Base-by-base conservation (phyloP, 2,329 filamentous ascomycete species). In the Aspergillus tanneri region DNA sequence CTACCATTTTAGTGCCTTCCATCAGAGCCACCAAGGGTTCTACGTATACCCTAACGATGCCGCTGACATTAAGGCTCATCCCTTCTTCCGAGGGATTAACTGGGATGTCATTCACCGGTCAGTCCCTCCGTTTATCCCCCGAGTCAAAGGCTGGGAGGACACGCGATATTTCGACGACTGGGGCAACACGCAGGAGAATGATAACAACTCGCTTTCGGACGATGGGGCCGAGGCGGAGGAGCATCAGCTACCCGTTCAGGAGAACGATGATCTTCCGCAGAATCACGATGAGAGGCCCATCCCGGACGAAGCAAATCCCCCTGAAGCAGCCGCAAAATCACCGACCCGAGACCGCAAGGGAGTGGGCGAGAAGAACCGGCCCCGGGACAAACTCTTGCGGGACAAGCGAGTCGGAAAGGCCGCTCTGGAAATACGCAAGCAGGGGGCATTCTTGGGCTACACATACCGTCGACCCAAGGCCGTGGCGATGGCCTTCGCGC, bases 81-180 rank as follows among this genome's bases (percentile, higher is more conserved):
- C 83, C 9, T 97, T 92, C 80, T 97, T 97, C 73, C 79, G 78
- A 47, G 82, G 83, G 41, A 82, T 95, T 12, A 80, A 82, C 1
- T 97, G 90, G 93, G 82, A 87, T 11, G 80, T 80, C 0, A 70
- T 96, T 12, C 87, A 93, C 61, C 71, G 79, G 25, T 79, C 82
- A 46, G 74, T 75, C 7, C 91, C 92, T 0, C 91, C 91, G 0
- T 92, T 95, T 60, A 75, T 95, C 1, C 92, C 92, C 0, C 78
- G 83, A 8, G 84, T 96, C 19, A 76, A 76, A 30, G 74, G 76
- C 23, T 74, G 78, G 54, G 85, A 87, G 43, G 87, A 91, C 63
- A 93, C 90, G 1, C 88, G 87, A 60, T 97, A 96, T 65, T 97
- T 97, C 63, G 88, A 96, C 49, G 88, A 96, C 50, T 64, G 62